Evolutionary conservation across 768 basidiomycete genomes (phyloP).

Genomic region (Mycena kentingensis): DNA sequence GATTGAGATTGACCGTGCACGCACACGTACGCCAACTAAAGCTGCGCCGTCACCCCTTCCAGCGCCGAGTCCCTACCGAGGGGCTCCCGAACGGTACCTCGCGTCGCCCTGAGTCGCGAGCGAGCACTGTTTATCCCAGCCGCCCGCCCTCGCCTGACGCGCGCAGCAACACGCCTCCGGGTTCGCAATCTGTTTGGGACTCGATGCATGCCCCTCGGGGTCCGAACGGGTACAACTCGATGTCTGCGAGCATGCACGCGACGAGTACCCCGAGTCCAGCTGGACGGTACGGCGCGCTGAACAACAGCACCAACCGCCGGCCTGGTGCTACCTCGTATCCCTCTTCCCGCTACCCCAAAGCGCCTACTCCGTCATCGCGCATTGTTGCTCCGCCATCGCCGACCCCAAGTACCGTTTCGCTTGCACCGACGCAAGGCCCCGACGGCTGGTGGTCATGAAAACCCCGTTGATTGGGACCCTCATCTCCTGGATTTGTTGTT

Average conservation of each 20-base stretch:
- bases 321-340: slow-evolving; percentile 10
- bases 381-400: slow-evolving; percentile 49
- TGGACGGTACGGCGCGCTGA: slow-evolving; percentile 39
- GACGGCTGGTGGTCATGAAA: slow-evolving; percentile 86
- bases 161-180: slow-evolving; percentile 52
- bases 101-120: slow-evolving; percentile 73
- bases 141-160: slow-evolving; percentile 42
- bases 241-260: slow-evolving; percentile 32
- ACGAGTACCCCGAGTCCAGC: slow-evolving; percentile 26
- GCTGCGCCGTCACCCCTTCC: slow-evolving; percentile 30
- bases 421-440: slow-evolving; percentile 65
- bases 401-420: slow-evolving; percentile 74
- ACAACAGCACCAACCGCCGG: slow-evolving; percentile 20
- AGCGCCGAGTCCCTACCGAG: slow-evolving; percentile 40
- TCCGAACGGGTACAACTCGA: slow-evolving; percentile 32
- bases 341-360: slow-evolving; percentile 14
- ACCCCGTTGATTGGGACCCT: slow-evolving; percentile 12
- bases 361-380: not conserved
- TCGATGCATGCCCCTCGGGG: slow-evolving; percentile 58
- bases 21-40: slow-evolving; percentile 38
- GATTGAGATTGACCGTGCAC: slow-evolving; percentile 50
- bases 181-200: slow-evolving; percentile 64
- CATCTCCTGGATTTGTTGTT: slow-evolving; percentile 6
- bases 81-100: slow-evolving; percentile 43
- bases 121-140: slow-evolving; percentile 61